Evolutionary conservation across 805 yeast genomes (phyloP), one percentile per base, ranked within the genome.

Genomic region (Myxozyma sirexii): DNA sequence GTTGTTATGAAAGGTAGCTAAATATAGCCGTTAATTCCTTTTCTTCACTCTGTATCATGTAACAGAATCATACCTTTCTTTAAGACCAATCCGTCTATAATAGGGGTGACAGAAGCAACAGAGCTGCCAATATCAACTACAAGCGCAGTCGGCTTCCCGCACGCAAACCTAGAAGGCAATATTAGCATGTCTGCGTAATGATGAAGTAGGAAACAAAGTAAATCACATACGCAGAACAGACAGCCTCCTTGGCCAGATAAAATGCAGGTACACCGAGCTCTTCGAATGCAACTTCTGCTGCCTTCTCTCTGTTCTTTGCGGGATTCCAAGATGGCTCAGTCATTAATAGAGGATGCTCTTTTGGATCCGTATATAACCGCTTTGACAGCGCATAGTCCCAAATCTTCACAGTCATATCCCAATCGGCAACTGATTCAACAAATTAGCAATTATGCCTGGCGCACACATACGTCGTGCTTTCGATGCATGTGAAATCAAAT

Each of bases 61-160:
- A 33, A 2, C 4, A 7, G 17, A 1, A n/a, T 12, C 33, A 29
- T 54, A 55, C 68, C 70, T 53, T 68, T 68, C 33, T 66, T 66
- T 38, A 68, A 38, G 10, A 65, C 66, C 12, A 68, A 26, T 24
- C 70, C 70, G 44, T 68, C 70, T 37, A 64, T 65, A 26, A 90
- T 81, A 8, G 96, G 96, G 0, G 94, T 87, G 8, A 90, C 88
- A 33, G 85, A 80, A 17, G 86, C 80, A 3, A 83, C 81, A 2
- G 86, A 78, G 8, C 88, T 79, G 1, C 97, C 97, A 46, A 91
- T 74, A 71, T 92, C 97, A 26, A 91, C 80, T 7, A 91, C 89
- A 59, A 92, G 77, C 4, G 93, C 90, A 10, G 87, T 85, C 26
- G 88, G 81, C 69, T 85, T 84, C 1, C 96, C 93, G 65, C 85